These are phyloP conservation scores for Desmodesmus armatus DNA, from an alignment of 139 green algal genomes.

Conservation along the genomic window DNA sequence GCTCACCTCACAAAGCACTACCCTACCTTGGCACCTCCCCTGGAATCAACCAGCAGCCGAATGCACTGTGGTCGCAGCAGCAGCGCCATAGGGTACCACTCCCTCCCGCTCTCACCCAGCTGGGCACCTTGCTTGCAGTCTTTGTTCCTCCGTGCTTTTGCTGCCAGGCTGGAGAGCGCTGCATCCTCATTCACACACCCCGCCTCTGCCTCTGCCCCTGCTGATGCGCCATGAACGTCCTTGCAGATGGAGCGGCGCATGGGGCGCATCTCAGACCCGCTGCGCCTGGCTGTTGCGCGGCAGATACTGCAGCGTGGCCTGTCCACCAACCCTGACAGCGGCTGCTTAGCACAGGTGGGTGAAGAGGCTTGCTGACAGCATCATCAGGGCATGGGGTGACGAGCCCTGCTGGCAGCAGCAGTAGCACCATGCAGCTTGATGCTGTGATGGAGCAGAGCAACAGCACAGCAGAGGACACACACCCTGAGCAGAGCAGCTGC, in stretches of 20 bases:
- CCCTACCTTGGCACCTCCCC: no score
- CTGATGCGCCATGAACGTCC: no score
- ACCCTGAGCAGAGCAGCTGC: not conserved
- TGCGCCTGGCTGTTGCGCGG: slow-evolving; percentile 43
- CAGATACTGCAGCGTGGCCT: slow-evolving; percentile 76
- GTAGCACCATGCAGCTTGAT: not conserved
- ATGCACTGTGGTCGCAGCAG: no score
- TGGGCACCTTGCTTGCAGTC: no score
- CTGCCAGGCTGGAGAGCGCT: no score
- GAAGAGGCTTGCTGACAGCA: not conserved
- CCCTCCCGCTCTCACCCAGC: no score
- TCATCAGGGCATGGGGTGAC: not conserved
- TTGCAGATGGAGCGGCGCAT: slow-evolving; percentile 65
- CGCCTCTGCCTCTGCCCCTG: no score
- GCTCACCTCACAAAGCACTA: no score
- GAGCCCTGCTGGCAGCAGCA: not conserved
- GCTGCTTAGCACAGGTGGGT: slow-evolving; percentile 69
- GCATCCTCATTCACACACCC: no score
- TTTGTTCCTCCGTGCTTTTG: no score
- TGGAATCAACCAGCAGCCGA: no score
- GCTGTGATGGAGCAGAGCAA: not conserved
- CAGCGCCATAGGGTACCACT: no score
- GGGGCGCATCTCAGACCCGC: not conserved
- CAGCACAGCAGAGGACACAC: not conserved
- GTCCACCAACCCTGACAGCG: slow-evolving; percentile 63